A percentile compares a stretch with the other conserved stretches of the same genome.
These are phyloP conservation scores for Phytopythium ostracodes DNA, from an alignment of 352 stramenopile species.

Conservation along the genomic window DNA sequence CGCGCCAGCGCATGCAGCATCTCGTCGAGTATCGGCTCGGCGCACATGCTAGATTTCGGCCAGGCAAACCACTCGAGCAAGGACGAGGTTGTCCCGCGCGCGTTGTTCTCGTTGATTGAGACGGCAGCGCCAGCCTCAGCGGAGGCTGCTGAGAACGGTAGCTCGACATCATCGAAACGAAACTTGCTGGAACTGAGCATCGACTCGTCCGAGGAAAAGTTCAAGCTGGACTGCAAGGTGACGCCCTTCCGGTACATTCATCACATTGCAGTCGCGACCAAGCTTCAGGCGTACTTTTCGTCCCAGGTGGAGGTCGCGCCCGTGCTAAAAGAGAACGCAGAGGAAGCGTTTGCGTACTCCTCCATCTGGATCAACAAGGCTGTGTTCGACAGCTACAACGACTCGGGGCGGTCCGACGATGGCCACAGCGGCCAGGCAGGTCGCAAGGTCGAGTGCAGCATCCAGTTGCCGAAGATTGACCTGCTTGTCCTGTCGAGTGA, in stretches of 20 bases:
- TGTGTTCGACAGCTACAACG: slow-evolving; percentile 26
- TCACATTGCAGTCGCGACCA: slow-evolving; percentile 56
- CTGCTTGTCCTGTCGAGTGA: slow-evolving; percentile 61
- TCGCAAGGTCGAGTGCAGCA: slow-evolving; percentile 39
- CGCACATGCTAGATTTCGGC: slow-evolving; percentile 70
- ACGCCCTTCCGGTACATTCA: slow-evolving; percentile 72
- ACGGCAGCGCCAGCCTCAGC: not conserved
- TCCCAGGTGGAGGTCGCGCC: slow-evolving; percentile 41
- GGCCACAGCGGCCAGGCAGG: slow-evolving; percentile 10
- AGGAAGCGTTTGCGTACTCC: slow-evolving; percentile 44
- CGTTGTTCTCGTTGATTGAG: slow-evolving; percentile 35
- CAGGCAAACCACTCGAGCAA: slow-evolving; percentile 20
- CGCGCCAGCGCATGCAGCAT: slow-evolving; percentile 42
- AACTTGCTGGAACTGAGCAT: slow-evolving; percentile 51
- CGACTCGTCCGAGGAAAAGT: slow-evolving; percentile 47
- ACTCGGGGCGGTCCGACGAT: not conserved
- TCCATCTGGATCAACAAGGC: slow-evolving; percentile 52
- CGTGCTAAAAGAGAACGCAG: slow-evolving; percentile 46
- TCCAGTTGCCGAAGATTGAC: slow-evolving; percentile 61
- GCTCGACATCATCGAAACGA: slow-evolving; percentile 12
- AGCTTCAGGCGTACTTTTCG: slow-evolving; percentile 64
- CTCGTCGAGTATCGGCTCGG: slow-evolving; percentile 49
- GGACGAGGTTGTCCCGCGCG: slow-evolving; percentile 17
- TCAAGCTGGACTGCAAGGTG: slow-evolving; percentile 52
- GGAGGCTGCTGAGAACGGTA: not conserved